Conservation (phyloP, 805 yeast species). For the Suhomyces sp. region DNA sequence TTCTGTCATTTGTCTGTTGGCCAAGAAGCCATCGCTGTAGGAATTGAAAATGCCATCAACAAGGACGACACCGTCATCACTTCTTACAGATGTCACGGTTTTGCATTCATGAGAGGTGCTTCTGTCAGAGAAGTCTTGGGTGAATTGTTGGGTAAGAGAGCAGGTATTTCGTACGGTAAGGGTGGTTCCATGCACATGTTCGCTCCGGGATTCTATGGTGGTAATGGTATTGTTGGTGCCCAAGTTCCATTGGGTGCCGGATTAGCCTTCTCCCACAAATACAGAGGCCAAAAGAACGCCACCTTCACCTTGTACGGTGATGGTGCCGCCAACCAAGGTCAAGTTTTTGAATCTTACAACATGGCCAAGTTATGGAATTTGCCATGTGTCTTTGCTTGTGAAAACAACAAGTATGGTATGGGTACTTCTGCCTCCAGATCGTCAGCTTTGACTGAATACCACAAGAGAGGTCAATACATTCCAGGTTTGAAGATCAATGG, state of each 20-base stretch:
- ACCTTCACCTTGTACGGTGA: slow-evolving; percentile 94
- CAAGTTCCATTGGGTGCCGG: slow-evolving; percentile 99
- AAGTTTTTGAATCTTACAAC: slow-evolving; percentile 95
- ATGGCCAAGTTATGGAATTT: slow-evolving; percentile 99
- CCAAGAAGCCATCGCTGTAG: slow-evolving; percentile 98
- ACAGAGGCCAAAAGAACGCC: slow-evolving; percentile 73
- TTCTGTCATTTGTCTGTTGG: slow-evolving; percentile 98
- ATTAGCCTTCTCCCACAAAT: slow-evolving; percentile 96
- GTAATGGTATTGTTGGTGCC: slow-evolving; percentile 99
- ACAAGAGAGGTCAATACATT: slow-evolving; percentile 98
- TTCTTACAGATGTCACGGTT: slow-evolving; percentile 98
- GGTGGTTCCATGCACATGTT: slow-evolving; percentile 99
- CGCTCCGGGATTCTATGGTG: slow-evolving; percentile 94
- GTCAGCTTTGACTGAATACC: slow-evolving; percentile 93
- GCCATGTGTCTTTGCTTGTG: slow-evolving; percentile 94
- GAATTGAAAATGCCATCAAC: slow-evolving; percentile 92
- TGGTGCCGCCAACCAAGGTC: slow-evolving; percentile 99
- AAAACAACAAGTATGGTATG: slow-evolving; percentile 99
- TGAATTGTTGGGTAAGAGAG: slow-evolving; percentile 94
- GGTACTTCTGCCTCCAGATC: slow-evolving; percentile 98
- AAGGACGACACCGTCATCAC: slow-evolving; percentile 87
- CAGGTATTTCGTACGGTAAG: slow-evolving; percentile 94
- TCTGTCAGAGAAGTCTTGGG: slow-evolving; percentile 87
- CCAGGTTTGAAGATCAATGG: slow-evolving; percentile 99
- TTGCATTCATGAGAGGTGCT: slow-evolving; percentile 95